Conservation (phyloP, 148 eudicot species). For the Silene uniflora region DNA sequence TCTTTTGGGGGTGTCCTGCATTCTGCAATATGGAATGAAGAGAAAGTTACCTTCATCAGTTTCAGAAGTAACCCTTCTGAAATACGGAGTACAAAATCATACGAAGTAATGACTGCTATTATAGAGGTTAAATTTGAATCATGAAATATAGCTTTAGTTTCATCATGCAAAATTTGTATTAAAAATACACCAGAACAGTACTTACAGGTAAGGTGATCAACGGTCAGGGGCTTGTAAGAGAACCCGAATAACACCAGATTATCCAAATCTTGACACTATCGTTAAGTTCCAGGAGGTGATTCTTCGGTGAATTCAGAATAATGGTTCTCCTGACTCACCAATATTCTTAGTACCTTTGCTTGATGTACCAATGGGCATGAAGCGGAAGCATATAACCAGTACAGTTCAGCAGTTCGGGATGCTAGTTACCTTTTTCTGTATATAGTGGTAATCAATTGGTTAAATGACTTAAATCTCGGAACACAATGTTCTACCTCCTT, state of each 20-base stretch:
- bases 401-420: background rate
- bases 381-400: background rate
- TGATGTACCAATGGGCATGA: background rate
- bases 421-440: too few species aligned
- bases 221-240: background rate
- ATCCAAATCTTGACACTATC: too few species aligned
- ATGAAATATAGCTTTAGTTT: background rate
- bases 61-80: too few species aligned
- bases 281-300: background rate
- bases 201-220: background rate
- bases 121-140: background rate
- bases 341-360: background rate
- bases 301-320: background rate
- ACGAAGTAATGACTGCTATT: background rate
- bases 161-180: background rate
- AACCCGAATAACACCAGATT: background rate
- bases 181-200: background rate
- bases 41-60: too few species aligned
- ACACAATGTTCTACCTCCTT: too few species aligned
- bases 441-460: too few species aligned
- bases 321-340: background rate
- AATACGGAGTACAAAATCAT: too few species aligned
- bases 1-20: too few species aligned
- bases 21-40: too few species aligned
- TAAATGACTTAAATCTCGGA: too few species aligned